phyloP scores from a whole-genome alignment of 768 basidiomycete species.

The Pulveroboletus sp. region DNA sequence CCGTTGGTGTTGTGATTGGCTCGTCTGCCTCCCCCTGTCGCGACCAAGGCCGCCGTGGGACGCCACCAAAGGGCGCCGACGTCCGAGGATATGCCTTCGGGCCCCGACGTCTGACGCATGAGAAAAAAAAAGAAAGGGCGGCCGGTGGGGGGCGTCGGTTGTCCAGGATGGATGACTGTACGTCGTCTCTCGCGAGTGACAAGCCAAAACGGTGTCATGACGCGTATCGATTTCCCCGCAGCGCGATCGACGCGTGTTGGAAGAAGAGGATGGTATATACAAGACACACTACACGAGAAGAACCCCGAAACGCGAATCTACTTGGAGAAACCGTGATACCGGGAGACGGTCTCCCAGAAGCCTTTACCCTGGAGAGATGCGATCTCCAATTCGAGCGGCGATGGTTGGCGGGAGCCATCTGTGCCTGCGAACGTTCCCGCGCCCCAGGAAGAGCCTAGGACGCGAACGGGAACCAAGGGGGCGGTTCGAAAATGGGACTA shows the following conservation, averaged over 20 bases:
- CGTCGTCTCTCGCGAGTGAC: too few species aligned
- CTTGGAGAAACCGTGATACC: conserved; percentile 23
- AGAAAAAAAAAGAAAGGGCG: not conserved
- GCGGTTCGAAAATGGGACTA: too few species aligned
- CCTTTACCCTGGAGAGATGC: conserved; percentile 52
- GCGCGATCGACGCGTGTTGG: not conserved
- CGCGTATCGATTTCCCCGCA: too few species aligned
- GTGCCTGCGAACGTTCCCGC: conserved; percentile 61
- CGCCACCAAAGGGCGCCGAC: too few species aligned
- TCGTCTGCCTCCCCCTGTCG: too few species aligned
- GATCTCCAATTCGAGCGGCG: conserved; percentile 50
- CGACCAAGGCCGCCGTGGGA: too few species aligned
- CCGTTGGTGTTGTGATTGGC: too few species aligned
- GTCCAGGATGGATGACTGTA: too few species aligned
- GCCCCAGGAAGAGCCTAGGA: conserved; percentile 71
- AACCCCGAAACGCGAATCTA: not conserved
- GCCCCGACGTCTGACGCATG: not conserved
- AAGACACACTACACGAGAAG: not conserved
- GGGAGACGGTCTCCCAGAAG: conserved; percentile 48
- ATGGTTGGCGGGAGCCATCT: conserved; percentile 58
- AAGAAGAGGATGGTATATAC: not conserved
- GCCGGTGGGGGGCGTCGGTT: too few species aligned
- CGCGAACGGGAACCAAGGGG: not conserved
- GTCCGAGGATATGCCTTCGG: not conserved
- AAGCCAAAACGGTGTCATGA: too few species aligned